A percentile compares a stretch with the other conserved stretches of the same genome.
phyloP scores from a whole-genome alignment of 2,329 filamentous ascomycete species.

The Xylariaceae sp. region DNA sequence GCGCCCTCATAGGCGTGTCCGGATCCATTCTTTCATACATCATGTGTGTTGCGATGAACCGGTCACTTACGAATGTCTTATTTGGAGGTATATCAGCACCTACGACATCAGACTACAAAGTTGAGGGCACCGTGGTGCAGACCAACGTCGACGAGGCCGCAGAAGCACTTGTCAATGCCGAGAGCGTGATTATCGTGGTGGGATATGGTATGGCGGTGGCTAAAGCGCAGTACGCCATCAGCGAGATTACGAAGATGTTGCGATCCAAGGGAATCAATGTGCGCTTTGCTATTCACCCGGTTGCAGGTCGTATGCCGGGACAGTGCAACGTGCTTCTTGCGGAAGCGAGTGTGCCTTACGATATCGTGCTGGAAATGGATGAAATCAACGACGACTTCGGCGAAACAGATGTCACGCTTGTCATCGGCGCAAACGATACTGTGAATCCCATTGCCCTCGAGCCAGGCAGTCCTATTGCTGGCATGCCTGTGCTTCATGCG shows the following conservation, averaged over 20 bases:
- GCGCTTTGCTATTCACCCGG: conserved; percentile 88
- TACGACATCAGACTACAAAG: conserved; percentile 70
- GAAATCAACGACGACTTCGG: conserved; percentile 93
- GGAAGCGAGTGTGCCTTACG: conserved; percentile 87
- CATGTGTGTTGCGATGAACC: conserved; percentile 89
- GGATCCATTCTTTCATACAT: conserved; percentile 90
- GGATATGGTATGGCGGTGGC: conserved; percentile 95
- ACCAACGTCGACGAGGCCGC: conserved; percentile 82
- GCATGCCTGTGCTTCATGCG: conserved; percentile 90
- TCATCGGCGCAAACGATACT: conserved; percentile 92
- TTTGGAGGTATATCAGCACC: conserved; percentile 81
- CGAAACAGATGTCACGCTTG: conserved; percentile 84
- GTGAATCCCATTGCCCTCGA: conserved; percentile 91
- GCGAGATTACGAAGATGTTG: conserved; percentile 77
- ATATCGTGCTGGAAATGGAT: conserved; percentile 94
- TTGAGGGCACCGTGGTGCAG: conserved; percentile 80
- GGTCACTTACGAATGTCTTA: conserved; percentile 85
- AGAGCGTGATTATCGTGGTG: conserved; percentile 88
- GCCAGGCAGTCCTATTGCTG: conserved; percentile 82
- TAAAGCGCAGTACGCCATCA: conserved; percentile 90
- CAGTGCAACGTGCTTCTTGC: conserved; percentile 92
- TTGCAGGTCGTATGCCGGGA: conserved; percentile 90
- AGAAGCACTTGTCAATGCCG: conserved; percentile 75
- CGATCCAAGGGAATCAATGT: conserved; percentile 80
- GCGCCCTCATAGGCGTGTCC: conserved; percentile 85